Conservation (phyloP, 2,329 filamentous ascomycete genomes). For the Aureobasidium sp. region DNA sequence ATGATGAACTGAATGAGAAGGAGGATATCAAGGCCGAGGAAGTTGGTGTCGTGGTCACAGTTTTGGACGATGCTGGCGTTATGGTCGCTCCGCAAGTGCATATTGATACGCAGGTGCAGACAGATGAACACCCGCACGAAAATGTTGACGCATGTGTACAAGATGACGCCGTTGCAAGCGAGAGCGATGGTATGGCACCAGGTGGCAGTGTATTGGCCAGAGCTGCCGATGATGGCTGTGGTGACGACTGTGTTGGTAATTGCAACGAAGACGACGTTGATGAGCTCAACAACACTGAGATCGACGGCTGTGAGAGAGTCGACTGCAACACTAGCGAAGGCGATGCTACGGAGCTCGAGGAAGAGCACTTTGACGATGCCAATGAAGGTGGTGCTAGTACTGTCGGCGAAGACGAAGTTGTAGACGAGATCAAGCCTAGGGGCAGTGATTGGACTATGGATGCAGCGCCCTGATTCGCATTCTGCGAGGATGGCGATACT, state of each 20-base stretch:
- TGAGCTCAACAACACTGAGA: neutral
- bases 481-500: neutral
- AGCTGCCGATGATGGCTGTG: neutral
- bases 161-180: neutral
- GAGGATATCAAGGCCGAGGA: neutral
- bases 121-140: neutral
- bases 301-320: neutral
- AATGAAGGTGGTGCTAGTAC: neutral
- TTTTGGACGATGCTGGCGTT: neutral
- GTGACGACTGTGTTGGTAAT: neutral
- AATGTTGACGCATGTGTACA: neutral
- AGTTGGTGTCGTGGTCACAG: neutral
- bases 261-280: neutral
- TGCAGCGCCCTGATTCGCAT: neutral
- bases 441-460: neutral
- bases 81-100: neutral
- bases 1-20: neutral
- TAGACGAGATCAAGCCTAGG: neutral
- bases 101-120: neutral
- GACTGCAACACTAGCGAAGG: neutral
- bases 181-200: neutral
- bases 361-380: neutral
- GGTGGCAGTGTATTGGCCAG: neutral
- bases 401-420: neutral
- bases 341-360: neutral